Percentiles rank a stretch among this genome's conserved stretches.
phyloP scores from a whole-genome alignment of 2,329 filamentous ascomycete genomes.

The Dothistroma septosporum region DNA sequence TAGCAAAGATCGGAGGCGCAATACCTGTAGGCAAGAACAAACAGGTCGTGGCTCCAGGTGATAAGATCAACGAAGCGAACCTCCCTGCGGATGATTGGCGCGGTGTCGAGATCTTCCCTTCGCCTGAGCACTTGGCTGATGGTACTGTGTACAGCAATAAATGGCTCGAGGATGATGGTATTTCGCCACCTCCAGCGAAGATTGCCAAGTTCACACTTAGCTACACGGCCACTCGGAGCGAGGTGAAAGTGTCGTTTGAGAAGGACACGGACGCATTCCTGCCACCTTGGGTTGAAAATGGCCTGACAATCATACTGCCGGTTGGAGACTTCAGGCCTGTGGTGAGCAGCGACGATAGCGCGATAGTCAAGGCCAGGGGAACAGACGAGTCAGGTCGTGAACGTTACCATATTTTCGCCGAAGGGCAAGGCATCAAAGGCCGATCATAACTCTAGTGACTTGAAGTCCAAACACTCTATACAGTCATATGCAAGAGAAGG shows the following conservation, averaged over 20 bases:
- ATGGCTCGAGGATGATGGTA: constrained; percentile 58
- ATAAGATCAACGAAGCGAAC: constrained; percentile 44
- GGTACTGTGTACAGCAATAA: constrained; percentile 38
- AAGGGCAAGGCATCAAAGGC: background rate
- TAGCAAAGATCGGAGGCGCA: constrained; percentile 53
- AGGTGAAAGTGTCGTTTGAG: constrained; percentile 44
- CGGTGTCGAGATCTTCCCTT: constrained; percentile 56
- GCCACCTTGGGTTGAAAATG: constrained; percentile 46
- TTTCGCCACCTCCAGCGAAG: constrained; percentile 41
- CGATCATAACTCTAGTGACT: background rate
- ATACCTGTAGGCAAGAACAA: constrained; percentile 51
- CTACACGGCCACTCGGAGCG: constrained; percentile 44
- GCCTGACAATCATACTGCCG: constrained; percentile 50
- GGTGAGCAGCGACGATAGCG: constrained; percentile 15
- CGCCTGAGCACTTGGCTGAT: constrained; percentile 37
- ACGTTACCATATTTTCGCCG: constrained; percentile 16
- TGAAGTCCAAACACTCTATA: background rate
- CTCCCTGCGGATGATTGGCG: constrained; percentile 53
- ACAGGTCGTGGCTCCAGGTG: constrained; percentile 52
- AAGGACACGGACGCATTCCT: constrained; percentile 42
- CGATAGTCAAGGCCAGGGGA: constrained; percentile 18
- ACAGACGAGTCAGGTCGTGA: constrained; percentile 24
- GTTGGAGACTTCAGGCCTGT: constrained; percentile 47
- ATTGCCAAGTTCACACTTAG: constrained; percentile 43
- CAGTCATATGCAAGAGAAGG: background rate